A percentile compares a stretch with the other conserved stretches of the same genome.
phyloP scores from a whole-genome alignment of 2,329 filamentous ascomycete genomes.

The Neofusicoccum umdonicola region DNA sequence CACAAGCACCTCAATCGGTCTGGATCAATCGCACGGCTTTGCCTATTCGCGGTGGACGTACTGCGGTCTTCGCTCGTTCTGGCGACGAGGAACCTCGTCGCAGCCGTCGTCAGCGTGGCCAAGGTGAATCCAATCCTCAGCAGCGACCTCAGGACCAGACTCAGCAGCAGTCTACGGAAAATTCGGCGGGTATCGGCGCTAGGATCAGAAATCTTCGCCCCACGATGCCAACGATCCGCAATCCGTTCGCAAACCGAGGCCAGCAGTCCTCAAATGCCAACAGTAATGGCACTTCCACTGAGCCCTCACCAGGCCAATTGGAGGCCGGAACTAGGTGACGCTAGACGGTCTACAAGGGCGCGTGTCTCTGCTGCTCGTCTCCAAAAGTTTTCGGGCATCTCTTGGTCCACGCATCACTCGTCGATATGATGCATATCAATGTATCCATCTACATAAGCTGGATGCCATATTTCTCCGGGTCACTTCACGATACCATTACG shows the following conservation, averaged over 20 bases:
- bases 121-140: slow-evolving; percentile 22
- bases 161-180: background rate
- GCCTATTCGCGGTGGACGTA: slow-evolving; percentile 33
- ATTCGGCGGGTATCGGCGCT: slow-evolving; percentile 18
- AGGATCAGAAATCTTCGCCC: background rate
- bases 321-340: slow-evolving; percentile 20
- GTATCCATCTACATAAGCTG: background rate
- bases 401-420: background rate
- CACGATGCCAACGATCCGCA: slow-evolving; percentile 19
- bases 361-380: background rate
- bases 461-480: background rate
- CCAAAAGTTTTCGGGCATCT: background rate
- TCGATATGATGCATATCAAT: background rate
- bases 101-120: background rate
- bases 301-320: slow-evolving; percentile 20
- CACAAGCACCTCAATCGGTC: slow-evolving; percentile 31
- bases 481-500: slow-evolving; percentile 4
- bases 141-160: slow-evolving; percentile 14
- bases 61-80: slow-evolving; percentile 25
- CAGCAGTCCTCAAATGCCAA: slow-evolving; percentile 23
- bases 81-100: slow-evolving; percentile 4
- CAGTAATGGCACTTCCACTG: slow-evolving; percentile 2
- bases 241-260: slow-evolving; percentile 27
- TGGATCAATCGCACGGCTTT: slow-evolving; percentile 32
- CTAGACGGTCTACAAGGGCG: background rate